Base-by-base conservation (phyloP, 805 yeast genomes). In the Kuraishia hungarica region DNA sequence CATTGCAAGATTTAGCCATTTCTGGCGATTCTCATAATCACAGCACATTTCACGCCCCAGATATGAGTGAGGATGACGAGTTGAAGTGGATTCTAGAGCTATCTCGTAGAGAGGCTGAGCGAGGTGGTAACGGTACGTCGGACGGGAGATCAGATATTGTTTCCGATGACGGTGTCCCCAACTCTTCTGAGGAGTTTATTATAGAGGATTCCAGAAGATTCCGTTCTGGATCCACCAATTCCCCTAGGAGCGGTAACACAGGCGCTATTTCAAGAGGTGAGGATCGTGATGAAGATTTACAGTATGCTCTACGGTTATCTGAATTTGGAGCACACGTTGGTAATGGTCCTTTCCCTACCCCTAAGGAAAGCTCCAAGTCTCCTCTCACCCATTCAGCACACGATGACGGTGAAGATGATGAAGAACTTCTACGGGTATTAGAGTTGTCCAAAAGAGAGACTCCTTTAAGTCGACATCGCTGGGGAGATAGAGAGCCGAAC, bases 11-110 rank as follows among this genome's bases (percentile, higher is more conserved):
- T 10, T 19, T 35, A 10, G 22, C 48, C 21, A 15, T 13, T 17
- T 5, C 20, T 39, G 17, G 13, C 15, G 29, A 24, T 19, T 2
- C 13, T 5, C 28, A 20, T 19, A 26, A 10, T 10, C 17, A 26
- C 26, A 39, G 10, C 6, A 17, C 26, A 24, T 8, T 17, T n/a
- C n/a, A n/a, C n/a, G n/a, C n/a, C 26, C 17, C 22, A 17, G 29
- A 39, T 29, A 21, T 21, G 51, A 24, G 26, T 19, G 47, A 39
- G 35, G 78, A 72, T 48, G 67, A 62, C n/a, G 72, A 73, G 10
- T 59, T 75, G 10, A 59, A 59, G 48, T 54, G 56, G 24, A 63
- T 63, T 2, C 35, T 64, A 8, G 65, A 62, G 39, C 39, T 64
- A 10, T 64, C 68, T 2, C 58, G 55, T 26, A 21, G 46, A 6